phyloP scores from a whole-genome alignment of 108 stramenopile genomes.

The Pelagomonas calceolata region DNA sequence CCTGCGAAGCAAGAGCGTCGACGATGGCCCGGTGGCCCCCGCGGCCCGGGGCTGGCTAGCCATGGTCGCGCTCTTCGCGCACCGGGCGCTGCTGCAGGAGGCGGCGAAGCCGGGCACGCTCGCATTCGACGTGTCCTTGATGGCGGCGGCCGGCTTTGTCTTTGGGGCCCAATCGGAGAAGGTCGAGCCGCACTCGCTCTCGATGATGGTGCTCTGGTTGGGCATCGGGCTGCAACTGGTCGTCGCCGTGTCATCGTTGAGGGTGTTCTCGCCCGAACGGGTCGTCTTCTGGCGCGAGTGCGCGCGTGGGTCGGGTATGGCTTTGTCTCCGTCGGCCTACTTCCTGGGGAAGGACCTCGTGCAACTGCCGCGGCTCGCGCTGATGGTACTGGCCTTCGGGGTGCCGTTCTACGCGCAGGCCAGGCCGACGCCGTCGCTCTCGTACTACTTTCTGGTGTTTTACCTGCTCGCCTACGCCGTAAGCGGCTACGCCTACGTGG shows the following conservation, averaged over 20 bases:
- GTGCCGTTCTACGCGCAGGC: neutral
- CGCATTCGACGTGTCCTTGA: neutral
- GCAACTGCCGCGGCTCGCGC: neutral
- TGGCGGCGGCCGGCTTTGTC: neutral
- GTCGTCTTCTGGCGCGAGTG: neutral
- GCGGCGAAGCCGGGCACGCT: neutral
- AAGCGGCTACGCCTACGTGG: neutral
- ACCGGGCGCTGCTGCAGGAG: neutral
- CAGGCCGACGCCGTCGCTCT: neutral
- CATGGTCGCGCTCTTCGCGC: conserved; percentile 17
- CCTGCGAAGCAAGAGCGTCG: too few species aligned
- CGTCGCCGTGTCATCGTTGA: neutral
- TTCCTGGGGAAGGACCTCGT: neutral
- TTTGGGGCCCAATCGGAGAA: neutral
- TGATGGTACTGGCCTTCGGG: neutral
- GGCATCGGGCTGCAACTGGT: neutral
- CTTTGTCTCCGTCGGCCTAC: neutral
- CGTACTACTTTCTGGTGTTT: neutral
- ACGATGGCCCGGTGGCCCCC: too few species aligned
- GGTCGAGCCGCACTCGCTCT: too few species aligned
- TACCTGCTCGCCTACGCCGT: neutral
- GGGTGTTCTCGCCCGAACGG: neutral
- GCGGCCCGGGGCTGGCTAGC: too few species aligned
- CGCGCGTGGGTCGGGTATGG: neutral
- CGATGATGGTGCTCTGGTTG: neutral